phyloP scores from a whole-genome alignment of 1,139 yeast genomes.

The Saccharomyces hybrid region DNA sequence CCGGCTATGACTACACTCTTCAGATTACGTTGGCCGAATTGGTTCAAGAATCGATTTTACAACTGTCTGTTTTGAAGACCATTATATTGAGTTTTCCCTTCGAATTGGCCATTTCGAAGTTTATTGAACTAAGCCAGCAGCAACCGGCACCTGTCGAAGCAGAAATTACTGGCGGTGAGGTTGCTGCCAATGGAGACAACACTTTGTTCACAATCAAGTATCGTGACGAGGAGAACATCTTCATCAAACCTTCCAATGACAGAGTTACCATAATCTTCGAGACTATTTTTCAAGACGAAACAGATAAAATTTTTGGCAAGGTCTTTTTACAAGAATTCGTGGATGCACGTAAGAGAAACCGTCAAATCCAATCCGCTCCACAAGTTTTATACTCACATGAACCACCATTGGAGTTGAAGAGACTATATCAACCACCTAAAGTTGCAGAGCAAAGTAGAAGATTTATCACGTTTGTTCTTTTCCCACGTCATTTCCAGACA shows the following conservation, averaged over 20 bases:
- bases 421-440: conserved; percentile 5
- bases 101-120: conserved; percentile 74
- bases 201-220: conserved; percentile 69
- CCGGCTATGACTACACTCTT: conserved; percentile 77
- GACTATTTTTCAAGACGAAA: conserved; percentile 91
- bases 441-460: conserved; percentile 48
- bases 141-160: conserved; percentile 42
- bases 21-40: conserved; percentile 54
- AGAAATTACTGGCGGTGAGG: conserved; percentile 2
- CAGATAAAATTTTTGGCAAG: conserved; percentile 90
- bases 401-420: conserved; percentile 78
- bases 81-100: conserved; percentile 91
- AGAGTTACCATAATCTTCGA: conserved; percentile 95
- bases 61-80: conserved; percentile 71
- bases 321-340: conserved; percentile 96
- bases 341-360: conserved; percentile 88
- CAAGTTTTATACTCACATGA: conserved; percentile 92
- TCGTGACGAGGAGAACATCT: conserved; percentile 90
- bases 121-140: conserved; percentile 54
- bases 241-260: conserved; percentile 86
- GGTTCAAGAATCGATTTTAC: conserved; percentile 37
- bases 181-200: conserved; percentile 33
- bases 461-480: conserved; percentile 68
- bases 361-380: conserved; percentile 96
- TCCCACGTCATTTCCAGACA: conserved; percentile 44